A percentile compares a stretch with the other conserved stretches of the same genome.
Evolutionary conservation across 2,329 filamentous ascomycete genomes (phyloP).

Genomic region (Chrysosporium keratinophilum): DNA sequence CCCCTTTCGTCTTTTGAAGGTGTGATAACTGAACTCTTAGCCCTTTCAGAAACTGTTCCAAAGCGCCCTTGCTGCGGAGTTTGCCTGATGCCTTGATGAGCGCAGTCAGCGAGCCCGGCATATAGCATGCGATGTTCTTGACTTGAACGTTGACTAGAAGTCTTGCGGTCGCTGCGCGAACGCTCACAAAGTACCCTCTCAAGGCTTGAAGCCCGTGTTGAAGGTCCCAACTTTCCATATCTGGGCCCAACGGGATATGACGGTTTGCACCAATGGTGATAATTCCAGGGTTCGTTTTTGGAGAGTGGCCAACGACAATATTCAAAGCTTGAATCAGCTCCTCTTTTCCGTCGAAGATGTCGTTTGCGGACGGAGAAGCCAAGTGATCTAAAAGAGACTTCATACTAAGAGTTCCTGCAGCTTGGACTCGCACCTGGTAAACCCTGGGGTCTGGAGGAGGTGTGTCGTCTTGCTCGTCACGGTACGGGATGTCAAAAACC

Average conservation of each 20-base stretch:
- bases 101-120: conserved; percentile 33
- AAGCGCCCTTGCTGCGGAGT: conserved; percentile 10
- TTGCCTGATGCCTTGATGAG: conserved; percentile 26
- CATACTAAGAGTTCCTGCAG: conserved; percentile 28
- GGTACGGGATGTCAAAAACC: conserved; percentile 27
- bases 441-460: conserved; percentile 25
- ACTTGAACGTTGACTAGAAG: conserved; percentile 55
- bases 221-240: conserved; percentile 31
- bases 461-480: conserved; percentile 29
- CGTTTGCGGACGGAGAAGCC: conserved; percentile 27
- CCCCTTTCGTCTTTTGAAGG: conserved; percentile 27
- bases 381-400: conserved; percentile 39
- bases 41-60: conserved; percentile 30
- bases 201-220: conserved; percentile 46
- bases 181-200: conserved; percentile 53
- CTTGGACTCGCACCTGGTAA: conserved; percentile 29
- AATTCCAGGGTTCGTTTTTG: conserved; percentile 34
- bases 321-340: conserved; percentile 50
- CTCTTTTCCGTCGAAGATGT: conserved; percentile 35
- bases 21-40: conserved; percentile 37
- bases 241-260: conserved; percentile 38
- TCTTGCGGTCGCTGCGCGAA: conserved; percentile 48
- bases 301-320: conserved; percentile 44
- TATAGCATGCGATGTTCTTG: conserved; percentile 49
- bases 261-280: conserved; percentile 45